Evolutionary conservation across 2,329 filamentous ascomycete genomes (phyloP), one percentile per base, ranked within the genome.

Genomic region (Fusarium penzigii): DNA sequence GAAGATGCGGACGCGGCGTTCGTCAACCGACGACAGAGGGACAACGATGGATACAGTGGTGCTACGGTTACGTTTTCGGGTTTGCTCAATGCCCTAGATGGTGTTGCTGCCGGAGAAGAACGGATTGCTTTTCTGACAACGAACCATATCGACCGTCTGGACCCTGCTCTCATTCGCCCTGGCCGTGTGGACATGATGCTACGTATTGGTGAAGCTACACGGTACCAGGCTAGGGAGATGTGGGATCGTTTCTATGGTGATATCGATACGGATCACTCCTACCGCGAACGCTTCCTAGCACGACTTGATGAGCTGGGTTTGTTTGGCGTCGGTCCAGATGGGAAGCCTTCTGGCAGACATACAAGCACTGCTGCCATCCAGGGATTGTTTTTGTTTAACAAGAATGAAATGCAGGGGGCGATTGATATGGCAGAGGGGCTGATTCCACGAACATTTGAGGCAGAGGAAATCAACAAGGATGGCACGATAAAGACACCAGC

Each of bases 211-310:
- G 89, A 96, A 71, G 92, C 93, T 32, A 93, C 89, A 3, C 80
- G 85, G 52, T 88, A 89, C 69, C 94, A 97, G 72, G 92, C 95
- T 16, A 83, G 78, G 13, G 80, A 88, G 70, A 89, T 99, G 75
- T 99, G 93, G 92, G 88, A 95, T 70, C 85, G 94, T 17, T 99
- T 97, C 75, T 99, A 97, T 67, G 88, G 89, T 5, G 90, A 95
- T 34, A 76, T 90, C 20, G 92, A 96, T 66, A 60, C 65, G 1
- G 80, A 85, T 49, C 85, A 86, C 14, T 71, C 74, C 6, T 82
- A 85, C 17, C 85, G 85, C 63, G 74, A 81, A 62, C 76, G 80
- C 16, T 97, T 99, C 74, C 72, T 97, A 58, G 68, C 78, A 17
- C 84, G 83, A 55, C 81, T 96, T 12, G 80, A 85, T 42, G 79